These are phyloP conservation scores for Ogataea pini DNA, from an alignment of 805 yeast species.

Conservation along the genomic window DNA sequence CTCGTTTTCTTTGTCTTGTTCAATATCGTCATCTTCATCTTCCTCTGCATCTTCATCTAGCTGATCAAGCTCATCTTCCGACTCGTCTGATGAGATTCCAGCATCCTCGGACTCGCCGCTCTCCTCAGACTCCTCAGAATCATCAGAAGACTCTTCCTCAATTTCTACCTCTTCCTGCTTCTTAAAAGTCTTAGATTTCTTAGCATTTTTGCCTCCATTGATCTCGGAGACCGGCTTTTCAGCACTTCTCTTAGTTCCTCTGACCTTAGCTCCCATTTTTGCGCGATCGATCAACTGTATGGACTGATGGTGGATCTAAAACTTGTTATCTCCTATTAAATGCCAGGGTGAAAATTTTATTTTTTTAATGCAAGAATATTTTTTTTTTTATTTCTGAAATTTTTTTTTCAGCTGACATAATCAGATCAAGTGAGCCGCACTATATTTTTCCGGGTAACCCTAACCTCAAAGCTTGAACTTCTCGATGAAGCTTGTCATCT, in stretches of 20 bases:
- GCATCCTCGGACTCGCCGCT: constrained; percentile 10
- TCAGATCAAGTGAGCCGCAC: neutral
- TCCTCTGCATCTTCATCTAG: constrained; percentile 36
- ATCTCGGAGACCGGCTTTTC: neutral
- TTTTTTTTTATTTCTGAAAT: constrained; percentile 10
- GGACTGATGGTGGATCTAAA: neutral
- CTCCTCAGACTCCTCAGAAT: constrained; percentile 11
- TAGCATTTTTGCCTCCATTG: constrained; percentile 8
- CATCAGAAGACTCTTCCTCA: constrained; percentile 13
- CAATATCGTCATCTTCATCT: constrained; percentile 30
- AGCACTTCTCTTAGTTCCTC: constrained; percentile 11
- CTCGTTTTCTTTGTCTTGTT: constrained; percentile 34
- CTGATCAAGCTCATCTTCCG: constrained; percentile 37
- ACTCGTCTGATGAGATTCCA: constrained; percentile 9
- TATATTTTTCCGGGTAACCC: constrained; percentile 1
- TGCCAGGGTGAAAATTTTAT: constrained; percentile 7
- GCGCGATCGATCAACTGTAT: neutral
- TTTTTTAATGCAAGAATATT: neutral
- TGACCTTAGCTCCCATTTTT: constrained; percentile 7
- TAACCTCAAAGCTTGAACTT: constrained; percentile 19
- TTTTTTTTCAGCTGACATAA: neutral
- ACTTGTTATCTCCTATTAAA: neutral
- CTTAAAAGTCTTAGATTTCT: constrained; percentile 30
- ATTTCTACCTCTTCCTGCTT: constrained; percentile 32
- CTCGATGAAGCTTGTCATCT: constrained; percentile 25